Conservation (phyloP, 805 yeast species). For the Lipomyces mesembrius region DNA sequence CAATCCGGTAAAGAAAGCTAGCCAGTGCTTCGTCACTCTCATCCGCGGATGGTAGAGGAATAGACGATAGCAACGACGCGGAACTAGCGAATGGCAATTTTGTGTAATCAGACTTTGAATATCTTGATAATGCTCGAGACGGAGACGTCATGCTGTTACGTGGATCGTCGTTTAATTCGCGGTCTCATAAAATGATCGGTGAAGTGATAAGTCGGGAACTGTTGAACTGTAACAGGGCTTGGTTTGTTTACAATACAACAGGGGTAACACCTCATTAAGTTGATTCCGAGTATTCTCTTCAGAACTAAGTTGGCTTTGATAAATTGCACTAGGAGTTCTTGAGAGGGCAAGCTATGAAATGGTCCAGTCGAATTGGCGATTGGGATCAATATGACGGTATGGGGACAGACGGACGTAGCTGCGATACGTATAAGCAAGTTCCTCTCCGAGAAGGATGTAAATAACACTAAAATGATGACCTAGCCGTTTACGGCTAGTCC, state of each 20-base stretch:
- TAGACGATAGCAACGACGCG: neutral
- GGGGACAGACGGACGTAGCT: too few species aligned
- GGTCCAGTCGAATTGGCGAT: neutral
- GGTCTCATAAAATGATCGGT: neutral
- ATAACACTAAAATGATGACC: too few species aligned
- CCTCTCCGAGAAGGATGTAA: too few species aligned
- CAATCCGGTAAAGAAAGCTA: neutral
- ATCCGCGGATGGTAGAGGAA: slow-evolving; percentile 1
- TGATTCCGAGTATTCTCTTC: neutral
- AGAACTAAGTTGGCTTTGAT: neutral
- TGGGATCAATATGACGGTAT: too few species aligned
- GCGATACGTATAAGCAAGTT: too few species aligned
- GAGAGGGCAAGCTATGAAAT: neutral
- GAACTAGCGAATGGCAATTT: neutral
- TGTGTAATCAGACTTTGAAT: neutral
- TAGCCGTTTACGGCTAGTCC: too few species aligned
- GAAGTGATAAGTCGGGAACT: neutral
- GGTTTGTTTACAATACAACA: neutral
- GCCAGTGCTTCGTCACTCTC: neutral
- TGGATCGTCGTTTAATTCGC: neutral
- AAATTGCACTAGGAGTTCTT: neutral
- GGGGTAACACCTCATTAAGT: neutral
- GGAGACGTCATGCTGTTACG: neutral
- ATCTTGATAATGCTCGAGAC: neutral
- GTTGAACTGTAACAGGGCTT: neutral